These are phyloP conservation scores for Golubevia sp. DNA, from an alignment of 1,284 basidiomycete genomes.

Conservation along the genomic window DNA sequence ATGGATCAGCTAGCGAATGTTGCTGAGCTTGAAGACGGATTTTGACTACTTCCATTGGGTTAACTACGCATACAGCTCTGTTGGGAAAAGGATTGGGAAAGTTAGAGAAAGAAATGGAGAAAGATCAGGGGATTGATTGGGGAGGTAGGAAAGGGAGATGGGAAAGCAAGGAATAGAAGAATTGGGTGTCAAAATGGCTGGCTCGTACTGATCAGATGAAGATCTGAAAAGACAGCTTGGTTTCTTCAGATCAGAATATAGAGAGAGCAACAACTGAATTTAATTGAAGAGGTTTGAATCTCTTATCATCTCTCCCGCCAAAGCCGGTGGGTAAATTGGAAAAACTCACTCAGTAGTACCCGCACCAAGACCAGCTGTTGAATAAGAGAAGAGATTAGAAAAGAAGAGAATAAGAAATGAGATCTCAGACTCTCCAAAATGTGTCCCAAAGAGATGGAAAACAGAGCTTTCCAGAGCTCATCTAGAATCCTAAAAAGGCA, in stretches of 20 bases:
- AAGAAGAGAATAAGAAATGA: not conserved
- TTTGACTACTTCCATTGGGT: conserved; percentile 99
- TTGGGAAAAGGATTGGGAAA: not conserved
- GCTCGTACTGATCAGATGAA: too few species aligned
- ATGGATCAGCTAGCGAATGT: conserved; percentile 93
- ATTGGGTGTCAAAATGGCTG: not conserved
- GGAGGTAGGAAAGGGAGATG: not conserved
- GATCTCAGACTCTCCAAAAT: conserved; percentile 2
- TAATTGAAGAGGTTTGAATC: not conserved
- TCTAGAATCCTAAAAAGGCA: too few species aligned
- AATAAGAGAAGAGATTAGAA: not conserved
- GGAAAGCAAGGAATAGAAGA: too few species aligned
- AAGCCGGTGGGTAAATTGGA: too few species aligned
- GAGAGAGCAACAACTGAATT: not conserved
- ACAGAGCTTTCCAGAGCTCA: too few species aligned
- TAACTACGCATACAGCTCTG: conserved; percentile 84
- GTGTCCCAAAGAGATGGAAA: not conserved
- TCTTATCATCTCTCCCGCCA: too few species aligned
- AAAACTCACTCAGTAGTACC: conserved; percentile 76
- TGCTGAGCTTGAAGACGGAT: conserved; percentile 97
- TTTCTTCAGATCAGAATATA: not conserved
- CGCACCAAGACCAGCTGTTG: conserved; percentile 83
- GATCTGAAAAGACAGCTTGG: conserved; percentile 6
- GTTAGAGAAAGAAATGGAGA: not conserved
- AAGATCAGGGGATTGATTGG: not conserved